A percentile compares a stretch with the other conserved stretches of the same genome.
These are phyloP conservation scores for Alternaria ethzedia DNA, from an alignment of 2,329 filamentous ascomycete genomes.

Conservation along the genomic window DNA sequence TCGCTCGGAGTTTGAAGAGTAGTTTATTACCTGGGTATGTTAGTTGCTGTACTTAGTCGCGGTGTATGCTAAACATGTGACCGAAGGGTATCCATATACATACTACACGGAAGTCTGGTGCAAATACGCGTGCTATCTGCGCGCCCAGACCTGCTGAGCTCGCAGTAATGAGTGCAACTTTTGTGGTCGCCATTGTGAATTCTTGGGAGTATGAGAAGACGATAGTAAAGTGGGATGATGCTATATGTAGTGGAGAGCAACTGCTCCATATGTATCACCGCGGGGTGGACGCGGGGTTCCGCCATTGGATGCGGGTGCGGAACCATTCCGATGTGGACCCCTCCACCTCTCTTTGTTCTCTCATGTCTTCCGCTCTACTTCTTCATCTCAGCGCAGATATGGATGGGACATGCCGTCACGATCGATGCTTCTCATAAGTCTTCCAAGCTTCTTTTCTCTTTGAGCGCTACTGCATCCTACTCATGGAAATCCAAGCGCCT, in stretches of 20 bases:
- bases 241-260: too few relatives aligned
- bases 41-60: background rate
- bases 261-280: background rate
- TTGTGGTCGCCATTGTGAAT: conserved; percentile 46
- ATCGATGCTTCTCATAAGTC: too few relatives aligned
- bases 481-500: too few relatives aligned
- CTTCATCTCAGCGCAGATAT: too few relatives aligned
- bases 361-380: background rate
- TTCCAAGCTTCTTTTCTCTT: too few relatives aligned
- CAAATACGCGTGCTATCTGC: conserved; percentile 54
- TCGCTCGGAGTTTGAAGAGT: conserved; percentile 53
- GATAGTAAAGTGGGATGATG: too few relatives aligned
- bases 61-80: background rate
- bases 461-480: too few relatives aligned
- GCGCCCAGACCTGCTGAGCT: conserved; percentile 58
- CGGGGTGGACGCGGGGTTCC: conserved; percentile 10
- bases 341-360: background rate
- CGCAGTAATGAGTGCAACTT: conserved; percentile 57
- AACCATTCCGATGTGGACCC: conserved; percentile 1
- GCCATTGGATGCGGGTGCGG: background rate
- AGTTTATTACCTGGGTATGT: conserved; percentile 53
- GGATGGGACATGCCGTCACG: too few relatives aligned
- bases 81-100: conserved; percentile 21
- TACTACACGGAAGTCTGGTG: conserved; percentile 56
- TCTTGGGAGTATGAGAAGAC: too few relatives aligned